These are phyloP conservation scores for Euptelea pleiosperma DNA, from an alignment of 164 flowering plant species.

Conservation along the genomic window DNA sequence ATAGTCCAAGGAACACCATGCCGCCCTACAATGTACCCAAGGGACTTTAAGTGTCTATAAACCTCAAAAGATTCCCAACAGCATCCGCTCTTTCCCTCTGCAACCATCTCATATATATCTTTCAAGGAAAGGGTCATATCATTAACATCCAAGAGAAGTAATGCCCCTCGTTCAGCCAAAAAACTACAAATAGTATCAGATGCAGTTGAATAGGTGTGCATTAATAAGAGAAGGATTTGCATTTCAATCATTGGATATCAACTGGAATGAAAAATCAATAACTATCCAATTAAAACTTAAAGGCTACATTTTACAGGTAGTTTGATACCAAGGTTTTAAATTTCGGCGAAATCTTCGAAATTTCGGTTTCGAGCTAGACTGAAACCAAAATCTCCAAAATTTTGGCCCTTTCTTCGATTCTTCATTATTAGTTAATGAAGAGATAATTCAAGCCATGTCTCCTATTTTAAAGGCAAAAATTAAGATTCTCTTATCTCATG, in stretches of 20 bases:
- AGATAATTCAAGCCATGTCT: too few species aligned
- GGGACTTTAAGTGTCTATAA: slow-evolving; percentile 68
- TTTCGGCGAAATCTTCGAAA: too few species aligned
- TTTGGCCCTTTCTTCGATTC: too few species aligned
- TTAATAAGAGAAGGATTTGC: not conserved
- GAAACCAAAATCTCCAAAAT: too few species aligned
- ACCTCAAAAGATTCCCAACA: slow-evolving; percentile 68
- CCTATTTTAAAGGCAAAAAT: too few species aligned
- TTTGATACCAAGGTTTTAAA: too few species aligned
- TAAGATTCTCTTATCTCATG: too few species aligned
- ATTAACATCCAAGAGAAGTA: slow-evolving; percentile 40
- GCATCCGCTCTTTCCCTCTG: slow-evolving; percentile 44
- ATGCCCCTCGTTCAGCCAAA: slow-evolving; percentile 69
- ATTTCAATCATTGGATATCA: not conserved
- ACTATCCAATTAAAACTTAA: too few species aligned
- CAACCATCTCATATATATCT: slow-evolving; percentile 47
- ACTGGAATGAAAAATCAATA: not conserved
- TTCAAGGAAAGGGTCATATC: slow-evolving; percentile 32
- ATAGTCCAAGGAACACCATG: slow-evolving; percentile 61
- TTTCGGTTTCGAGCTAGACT: too few species aligned
- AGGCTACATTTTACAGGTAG: too few species aligned
- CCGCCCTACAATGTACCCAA: slow-evolving; percentile 73
- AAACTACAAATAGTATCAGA: slow-evolving; percentile 1
- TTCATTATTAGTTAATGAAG: too few species aligned
- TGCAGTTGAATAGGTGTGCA: not conserved